Evolutionary conservation across 2,329 filamentous ascomycete species (phyloP).

Genomic region (Cercospora brassicicola): DNA sequence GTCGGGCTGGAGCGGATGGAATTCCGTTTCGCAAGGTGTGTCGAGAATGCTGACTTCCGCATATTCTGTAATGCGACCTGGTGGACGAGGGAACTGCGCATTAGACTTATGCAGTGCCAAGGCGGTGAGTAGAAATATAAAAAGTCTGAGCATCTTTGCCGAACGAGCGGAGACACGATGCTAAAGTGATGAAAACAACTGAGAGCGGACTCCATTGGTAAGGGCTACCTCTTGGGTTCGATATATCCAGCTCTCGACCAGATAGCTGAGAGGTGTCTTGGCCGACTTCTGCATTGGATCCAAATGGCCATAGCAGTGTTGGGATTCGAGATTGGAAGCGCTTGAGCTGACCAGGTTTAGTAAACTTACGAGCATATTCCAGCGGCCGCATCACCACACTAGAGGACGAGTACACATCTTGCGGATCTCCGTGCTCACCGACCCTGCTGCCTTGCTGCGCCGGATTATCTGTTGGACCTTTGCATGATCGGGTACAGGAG

Average conservation of each 20-base stretch:
- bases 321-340: background rate
- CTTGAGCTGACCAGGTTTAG: background rate
- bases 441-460: background rate
- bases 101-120: background rate
- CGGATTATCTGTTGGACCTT: background rate
- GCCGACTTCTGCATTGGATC: background rate
- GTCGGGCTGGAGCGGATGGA: background rate
- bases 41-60: background rate
- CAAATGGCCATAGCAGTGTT: background rate
- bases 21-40: background rate
- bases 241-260: background rate
- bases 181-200: background rate
- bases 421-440: background rate
- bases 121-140: background rate
- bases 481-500: background rate
- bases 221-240: background rate
- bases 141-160: background rate
- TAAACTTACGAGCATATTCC: background rate
- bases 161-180: background rate
- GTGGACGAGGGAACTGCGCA: background rate
- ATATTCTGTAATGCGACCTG: background rate
- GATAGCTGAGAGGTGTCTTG: background rate
- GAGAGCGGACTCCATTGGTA: background rate
- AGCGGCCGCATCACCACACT: background rate
- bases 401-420: background rate